Evolutionary conservation across 1,139 yeast genomes (phyloP), one percentile per base, ranked within the genome.

Genomic region (Hanseniaspora uvarum): DNA sequence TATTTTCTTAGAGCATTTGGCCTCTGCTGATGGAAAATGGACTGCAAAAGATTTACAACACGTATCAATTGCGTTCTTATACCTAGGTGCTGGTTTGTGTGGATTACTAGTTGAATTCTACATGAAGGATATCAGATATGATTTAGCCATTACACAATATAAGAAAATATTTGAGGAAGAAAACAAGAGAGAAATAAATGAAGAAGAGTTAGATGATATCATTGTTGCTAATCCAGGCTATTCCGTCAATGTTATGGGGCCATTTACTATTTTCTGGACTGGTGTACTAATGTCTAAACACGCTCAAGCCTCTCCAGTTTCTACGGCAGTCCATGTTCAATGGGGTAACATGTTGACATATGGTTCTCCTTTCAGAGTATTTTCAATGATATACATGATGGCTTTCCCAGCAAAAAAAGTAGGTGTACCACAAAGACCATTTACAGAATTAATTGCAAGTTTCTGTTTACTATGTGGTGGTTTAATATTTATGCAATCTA

Each of bases 261-360:
- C 87, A 1, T 77, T 92, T 59, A 87, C 94, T 11, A 85, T 92
- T 39, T 92, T 86, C 69, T 92, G 96, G 95, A 92, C 97, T 0
- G 98, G 98, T 26, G 75, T 83, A n/a, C 74, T 92, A 58, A 92
- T 92, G 98, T 87, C 96, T 2, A 86, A 83, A 67, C 98, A 92
- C 68, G 81, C 80, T 49, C 98, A 92, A 69, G 86, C 89, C 3
- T 81, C 92, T 0, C 72, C 68, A 48, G 75, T 84, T 34, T 81
- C 96, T 1, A 86, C 97, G 1, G 72, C 71, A 36, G 78, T 92
- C 58, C 98, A 92, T 67, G 71, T 77, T 53, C 96, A 87, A 70
- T 92, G 98, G 98, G 98, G 98, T 5, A 75, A 76, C 56, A 68
- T 92, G 63, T 74, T 92, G 58, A 77, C 88, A 18, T 75, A 79